These are phyloP conservation scores for Crinitomyces ghanaensis DNA, from an alignment of 805 yeast species.

Conservation along the genomic window DNA sequence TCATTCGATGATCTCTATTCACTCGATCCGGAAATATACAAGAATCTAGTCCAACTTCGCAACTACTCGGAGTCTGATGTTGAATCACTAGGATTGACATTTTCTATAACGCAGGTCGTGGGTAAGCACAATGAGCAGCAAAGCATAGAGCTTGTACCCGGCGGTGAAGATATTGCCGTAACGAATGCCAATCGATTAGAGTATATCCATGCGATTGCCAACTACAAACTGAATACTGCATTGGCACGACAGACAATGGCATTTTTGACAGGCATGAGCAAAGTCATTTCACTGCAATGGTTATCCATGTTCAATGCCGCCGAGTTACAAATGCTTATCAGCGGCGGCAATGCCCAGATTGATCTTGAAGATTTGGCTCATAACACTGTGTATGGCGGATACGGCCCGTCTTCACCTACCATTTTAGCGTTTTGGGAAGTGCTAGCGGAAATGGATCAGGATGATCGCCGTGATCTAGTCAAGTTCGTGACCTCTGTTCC, in stretches of 20 bases:
- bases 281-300: conserved; percentile 64
- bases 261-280: conserved; percentile 60
- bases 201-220: conserved; percentile 67
- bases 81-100: conserved; percentile 45
- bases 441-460: conserved; percentile 50
- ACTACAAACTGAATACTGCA: conserved; percentile 61
- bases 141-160: conserved; percentile 47
- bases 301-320: conserved; percentile 71
- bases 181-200: conserved; percentile 49
- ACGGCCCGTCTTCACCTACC: conserved; percentile 40
- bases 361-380: conserved; percentile 56
- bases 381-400: conserved; percentile 48
- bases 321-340: conserved; percentile 74
- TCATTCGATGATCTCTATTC: conserved; percentile 71
- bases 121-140: conserved; percentile 19
- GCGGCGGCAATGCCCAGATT: conserved; percentile 65
- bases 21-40: conserved; percentile 57
- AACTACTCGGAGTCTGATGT: conserved; percentile 45
- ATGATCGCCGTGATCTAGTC: conserved; percentile 54
- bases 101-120: conserved; percentile 46
- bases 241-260: conserved; percentile 46
- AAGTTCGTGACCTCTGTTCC: conserved; percentile 91
- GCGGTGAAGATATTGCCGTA: conserved; percentile 50
- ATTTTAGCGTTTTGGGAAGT: conserved; percentile 64
- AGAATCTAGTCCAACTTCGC: conserved; percentile 51